Percentiles rank a stretch among this genome's conserved stretches.
phyloP scores from a whole-genome alignment of 306 rosid species.

The Vigna nakashimae region DNA sequence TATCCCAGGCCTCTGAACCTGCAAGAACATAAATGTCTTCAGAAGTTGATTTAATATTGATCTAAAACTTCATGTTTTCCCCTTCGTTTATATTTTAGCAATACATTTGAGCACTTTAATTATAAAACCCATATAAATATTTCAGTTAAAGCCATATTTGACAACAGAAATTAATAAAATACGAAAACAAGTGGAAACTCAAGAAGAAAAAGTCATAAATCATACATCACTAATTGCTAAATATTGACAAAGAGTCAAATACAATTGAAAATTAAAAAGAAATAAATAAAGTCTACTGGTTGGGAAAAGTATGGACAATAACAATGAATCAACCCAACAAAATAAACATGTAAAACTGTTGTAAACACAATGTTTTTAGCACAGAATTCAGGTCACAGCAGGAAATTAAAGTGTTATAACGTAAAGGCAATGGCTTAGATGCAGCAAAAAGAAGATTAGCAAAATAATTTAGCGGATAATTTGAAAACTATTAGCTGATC shows the following conservation, averaged over 20 bases:
- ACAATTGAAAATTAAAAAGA: not conserved
- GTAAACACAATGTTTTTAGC: constrained; percentile 20
- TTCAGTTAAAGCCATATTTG: constrained; percentile 20
- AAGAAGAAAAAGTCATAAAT: not conserved
- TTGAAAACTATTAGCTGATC: constrained; percentile 23
- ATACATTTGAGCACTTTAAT: constrained; percentile 28
- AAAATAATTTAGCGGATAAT: constrained; percentile 1
- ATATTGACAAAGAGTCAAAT: not conserved
- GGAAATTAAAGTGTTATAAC: constrained; percentile 27
- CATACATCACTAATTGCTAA: not conserved
- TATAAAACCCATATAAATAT: constrained; percentile 32
- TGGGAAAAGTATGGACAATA: constrained; percentile 21
- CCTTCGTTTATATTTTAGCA: constrained; percentile 37
- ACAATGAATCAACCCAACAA: constrained; percentile 8
- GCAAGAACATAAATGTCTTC: constrained; percentile 41
- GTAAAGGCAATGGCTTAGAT: constrained; percentile 8
- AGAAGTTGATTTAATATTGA: constrained; percentile 25
- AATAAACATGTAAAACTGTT: not conserved
- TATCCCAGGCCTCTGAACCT: constrained; percentile 96
- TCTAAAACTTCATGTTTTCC: constrained; percentile 7
- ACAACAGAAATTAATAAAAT: constrained; percentile 24
- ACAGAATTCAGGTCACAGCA: constrained; percentile 1
- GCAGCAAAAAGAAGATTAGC: not conserved
- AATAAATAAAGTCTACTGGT: not conserved
- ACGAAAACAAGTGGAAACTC: not conserved